phyloP scores from a whole-genome alignment of 202 grass and related monocot species.

The Panicum hallii region DNA sequence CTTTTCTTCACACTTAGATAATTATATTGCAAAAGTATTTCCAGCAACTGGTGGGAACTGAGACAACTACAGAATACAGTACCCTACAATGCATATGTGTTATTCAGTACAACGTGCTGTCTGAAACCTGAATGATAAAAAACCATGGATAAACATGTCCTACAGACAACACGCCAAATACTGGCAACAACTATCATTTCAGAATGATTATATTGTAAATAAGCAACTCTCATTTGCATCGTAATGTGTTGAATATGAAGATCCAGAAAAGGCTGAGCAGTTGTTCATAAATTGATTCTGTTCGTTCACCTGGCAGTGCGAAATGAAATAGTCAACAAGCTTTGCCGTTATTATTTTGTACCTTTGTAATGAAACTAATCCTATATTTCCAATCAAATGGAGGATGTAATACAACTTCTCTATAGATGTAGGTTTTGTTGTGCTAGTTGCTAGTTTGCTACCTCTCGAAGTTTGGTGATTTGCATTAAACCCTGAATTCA shows the following conservation, averaged over 20 bases:
- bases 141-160: not conserved
- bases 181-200: not conserved
- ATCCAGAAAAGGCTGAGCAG: not conserved
- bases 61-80: not conserved
- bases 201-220: constrained; percentile 18
- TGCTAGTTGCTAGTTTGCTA: not conserved
- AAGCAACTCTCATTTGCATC: not conserved
- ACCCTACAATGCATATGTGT: not conserved
- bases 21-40: constrained; percentile 11
- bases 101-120: constrained; percentile 20
- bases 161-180: not conserved
- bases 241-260: constrained; percentile 7
- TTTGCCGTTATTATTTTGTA: constrained; percentile 7
- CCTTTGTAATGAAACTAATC: not conserved
- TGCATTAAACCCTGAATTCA: constrained; percentile 11
- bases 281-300: constrained; percentile 42
- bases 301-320: constrained; percentile 37
- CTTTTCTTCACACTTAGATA: not conserved
- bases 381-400: constrained; percentile 14
- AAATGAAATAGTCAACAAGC: constrained; percentile 13
- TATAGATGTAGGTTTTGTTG: constrained; percentile 3
- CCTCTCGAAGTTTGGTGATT: constrained; percentile 9
- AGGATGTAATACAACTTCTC: not conserved
- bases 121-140: constrained; percentile 1
- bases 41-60: not conserved